Base-by-base conservation (phyloP, 139 green algal genomes). In the Trebouxia sp. region DNA sequence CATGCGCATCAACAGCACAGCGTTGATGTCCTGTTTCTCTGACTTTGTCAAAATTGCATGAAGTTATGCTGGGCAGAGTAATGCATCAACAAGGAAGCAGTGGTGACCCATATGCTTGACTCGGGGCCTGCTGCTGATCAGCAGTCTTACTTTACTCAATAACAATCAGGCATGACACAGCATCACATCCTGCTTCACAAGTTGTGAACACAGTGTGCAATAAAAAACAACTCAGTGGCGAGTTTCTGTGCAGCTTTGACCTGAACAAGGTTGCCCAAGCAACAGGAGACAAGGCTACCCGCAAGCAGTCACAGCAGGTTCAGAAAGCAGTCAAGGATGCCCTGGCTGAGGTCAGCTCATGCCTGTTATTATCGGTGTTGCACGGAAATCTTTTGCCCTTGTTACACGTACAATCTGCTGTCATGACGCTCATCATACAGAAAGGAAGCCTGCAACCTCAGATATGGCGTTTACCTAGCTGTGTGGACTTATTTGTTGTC, bases 251-350 rank as follows among this genome's bases (percentile, higher is more conserved):
- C 69, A 77, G 69, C 11, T 77, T 56, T 77, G 69, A 77, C 41
- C 26, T 77, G 69, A 53, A 77, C 69, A 77, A 77, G 69, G 28
- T 77, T n/a, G 43, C n/a, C 22, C 41, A 51, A 41, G 69, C 69
- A n/a, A 11, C 35, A 24, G 69, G 62, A 45, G 62, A 77, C 41
- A 77, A 77, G 12, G 20, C 41, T 12, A 17, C 41, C 26, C 69
- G 69, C 69, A 77, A 77, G 69, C 41, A 77, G 69, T 51, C 42
- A n/a, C 22, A 11, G 7, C 42, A 77, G 69, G 39, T 77, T 8
- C 41, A 56, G 69, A 53, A 56, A 41, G 69, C 41, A 55, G 69
- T 41, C 5, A 41, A 56, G 69, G 41, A 77, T 20, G 24, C 69
- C 6, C 69, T 77, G 42, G 42, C 69, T 41, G 69, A 77, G 12